Percentiles rank a stretch among this genome's conserved stretches.
Conservation (phyloP, 1,139 yeast genomes). For the Taphrina betulina region DNA sequence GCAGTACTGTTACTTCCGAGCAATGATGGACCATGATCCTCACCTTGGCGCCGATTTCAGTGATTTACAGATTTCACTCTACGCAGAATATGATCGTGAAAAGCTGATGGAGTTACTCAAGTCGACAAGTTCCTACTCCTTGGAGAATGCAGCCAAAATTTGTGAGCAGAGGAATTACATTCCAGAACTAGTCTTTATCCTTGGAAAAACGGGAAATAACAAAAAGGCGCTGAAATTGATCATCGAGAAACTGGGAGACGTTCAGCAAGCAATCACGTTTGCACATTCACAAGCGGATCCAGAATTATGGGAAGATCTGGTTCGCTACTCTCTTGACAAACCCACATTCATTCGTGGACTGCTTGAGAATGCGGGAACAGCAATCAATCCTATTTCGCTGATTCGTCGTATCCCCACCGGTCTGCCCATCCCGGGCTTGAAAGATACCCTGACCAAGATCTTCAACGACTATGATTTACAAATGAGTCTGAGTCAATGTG, state of each 20-base stretch:
- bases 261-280: constrained; percentile 75
- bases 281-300: constrained; percentile 69
- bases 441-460: constrained; percentile 60
- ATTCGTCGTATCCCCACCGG: constrained; percentile 63
- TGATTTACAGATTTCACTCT: constrained; percentile 63
- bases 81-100: constrained; percentile 58
- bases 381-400: constrained; percentile 67
- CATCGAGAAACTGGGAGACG: constrained; percentile 72
- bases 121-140: constrained; percentile 57
- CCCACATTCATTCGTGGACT: constrained; percentile 74
- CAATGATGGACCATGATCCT: constrained; percentile 56
- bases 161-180: constrained; percentile 58
- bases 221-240: constrained; percentile 72
- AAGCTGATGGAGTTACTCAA: constrained; percentile 59
- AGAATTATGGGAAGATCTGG: constrained; percentile 75
- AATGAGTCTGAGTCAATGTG: constrained; percentile 24
- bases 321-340: constrained; percentile 67
- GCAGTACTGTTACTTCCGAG: constrained; percentile 61
- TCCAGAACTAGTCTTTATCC: constrained; percentile 74
- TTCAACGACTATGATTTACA: constrained; percentile 58
- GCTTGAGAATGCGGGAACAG: constrained; percentile 56
- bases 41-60: constrained; percentile 58
- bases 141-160: constrained; percentile 64
- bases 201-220: constrained; percentile 82
- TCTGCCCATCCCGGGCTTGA: constrained; percentile 65